Conservation (phyloP, 1,284 basidiomycete genomes). For the Irpex sp. region DNA sequence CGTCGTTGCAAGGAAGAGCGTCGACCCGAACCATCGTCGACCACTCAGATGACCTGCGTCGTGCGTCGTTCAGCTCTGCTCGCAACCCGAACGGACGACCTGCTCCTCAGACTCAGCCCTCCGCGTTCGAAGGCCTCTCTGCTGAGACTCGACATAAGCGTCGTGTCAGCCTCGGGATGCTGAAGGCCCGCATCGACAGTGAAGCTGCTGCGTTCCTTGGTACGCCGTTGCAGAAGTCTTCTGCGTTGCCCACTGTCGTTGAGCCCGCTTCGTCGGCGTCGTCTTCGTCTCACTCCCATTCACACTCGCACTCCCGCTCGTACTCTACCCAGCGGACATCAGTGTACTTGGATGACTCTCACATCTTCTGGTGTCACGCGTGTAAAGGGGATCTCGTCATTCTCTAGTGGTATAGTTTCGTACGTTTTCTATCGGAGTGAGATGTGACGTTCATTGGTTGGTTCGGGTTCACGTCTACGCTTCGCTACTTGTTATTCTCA, state of each 20-base stretch:
- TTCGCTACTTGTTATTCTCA: no score
- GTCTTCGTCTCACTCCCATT: slow-evolving; percentile 8
- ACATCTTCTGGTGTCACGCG: slow-evolving; percentile 82
- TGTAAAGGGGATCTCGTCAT: slow-evolving; percentile 78
- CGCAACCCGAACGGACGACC: slow-evolving; percentile 27
- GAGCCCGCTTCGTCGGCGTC: slow-evolving; percentile 17
- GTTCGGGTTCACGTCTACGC: neutral
- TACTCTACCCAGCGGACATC: slow-evolving; percentile 35
- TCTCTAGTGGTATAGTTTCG: slow-evolving; percentile 37
- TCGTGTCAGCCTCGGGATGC: slow-evolving; percentile 80
- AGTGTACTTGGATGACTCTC: slow-evolving; percentile 78
- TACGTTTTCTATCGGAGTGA: no score
- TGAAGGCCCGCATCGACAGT: slow-evolving; percentile 85
- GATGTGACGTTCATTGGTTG: neutral
- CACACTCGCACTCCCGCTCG: neutral
- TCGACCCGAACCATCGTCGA: slow-evolving; percentile 43
- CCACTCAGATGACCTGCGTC: slow-evolving; percentile 41
- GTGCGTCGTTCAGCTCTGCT: slow-evolving; percentile 44
- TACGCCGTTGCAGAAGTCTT: slow-evolving; percentile 42
- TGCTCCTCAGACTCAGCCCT: slow-evolving; percentile 39
- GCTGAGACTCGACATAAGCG: slow-evolving; percentile 81
- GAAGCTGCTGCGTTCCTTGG: slow-evolving; percentile 48
- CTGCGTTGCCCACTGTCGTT: slow-evolving; percentile 27
- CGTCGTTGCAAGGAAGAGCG: slow-evolving; percentile 43
- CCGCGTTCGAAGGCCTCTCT: slow-evolving; percentile 30